Conservation (phyloP, 352 stramenopile genomes). For the Blastocystis sp. region DNA sequence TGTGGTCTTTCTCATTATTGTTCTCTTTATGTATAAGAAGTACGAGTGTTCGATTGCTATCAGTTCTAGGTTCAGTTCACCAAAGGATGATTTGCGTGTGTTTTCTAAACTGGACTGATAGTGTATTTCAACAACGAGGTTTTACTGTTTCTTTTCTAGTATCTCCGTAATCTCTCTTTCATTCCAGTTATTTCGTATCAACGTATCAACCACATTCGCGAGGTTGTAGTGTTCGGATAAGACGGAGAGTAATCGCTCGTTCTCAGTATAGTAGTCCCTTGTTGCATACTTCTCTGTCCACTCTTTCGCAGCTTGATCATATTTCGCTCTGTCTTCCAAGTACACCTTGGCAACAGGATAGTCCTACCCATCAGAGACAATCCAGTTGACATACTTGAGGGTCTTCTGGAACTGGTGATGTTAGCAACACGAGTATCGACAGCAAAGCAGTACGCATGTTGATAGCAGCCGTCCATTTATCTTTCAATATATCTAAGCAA, state of each 20-base stretch:
- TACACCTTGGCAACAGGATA: constrained; percentile 16
- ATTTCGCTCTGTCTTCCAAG: not conserved
- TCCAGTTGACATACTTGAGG: constrained; percentile 62
- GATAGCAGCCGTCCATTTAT: constrained; percentile 75
- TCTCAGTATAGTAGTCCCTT: not conserved
- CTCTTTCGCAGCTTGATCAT: not conserved
- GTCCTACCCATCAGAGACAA: not conserved
- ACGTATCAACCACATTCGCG: not conserved
- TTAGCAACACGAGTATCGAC: constrained; percentile 75
- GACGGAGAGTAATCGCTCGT: not conserved
- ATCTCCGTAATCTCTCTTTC: not conserved
- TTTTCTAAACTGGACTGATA: constrained; percentile 40
- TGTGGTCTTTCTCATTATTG: constrained; percentile 7
- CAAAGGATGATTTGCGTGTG: constrained; percentile 32
- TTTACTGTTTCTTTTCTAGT: not conserved
- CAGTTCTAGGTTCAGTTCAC: constrained; percentile 16
- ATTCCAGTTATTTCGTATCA: constrained; percentile 18
- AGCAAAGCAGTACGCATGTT: constrained; percentile 77
- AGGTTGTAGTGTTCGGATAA: not conserved
- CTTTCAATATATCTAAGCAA: constrained; percentile 79
- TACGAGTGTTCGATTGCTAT: not conserved
- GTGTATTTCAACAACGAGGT: not conserved
- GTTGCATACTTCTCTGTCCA: constrained; percentile 42
- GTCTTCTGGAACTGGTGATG: constrained; percentile 71
- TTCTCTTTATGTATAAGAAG: constrained; percentile 48